phyloP scores from a whole-genome alignment of 306 rosid genomes.

The Macrotyloma uniflorum region DNA sequence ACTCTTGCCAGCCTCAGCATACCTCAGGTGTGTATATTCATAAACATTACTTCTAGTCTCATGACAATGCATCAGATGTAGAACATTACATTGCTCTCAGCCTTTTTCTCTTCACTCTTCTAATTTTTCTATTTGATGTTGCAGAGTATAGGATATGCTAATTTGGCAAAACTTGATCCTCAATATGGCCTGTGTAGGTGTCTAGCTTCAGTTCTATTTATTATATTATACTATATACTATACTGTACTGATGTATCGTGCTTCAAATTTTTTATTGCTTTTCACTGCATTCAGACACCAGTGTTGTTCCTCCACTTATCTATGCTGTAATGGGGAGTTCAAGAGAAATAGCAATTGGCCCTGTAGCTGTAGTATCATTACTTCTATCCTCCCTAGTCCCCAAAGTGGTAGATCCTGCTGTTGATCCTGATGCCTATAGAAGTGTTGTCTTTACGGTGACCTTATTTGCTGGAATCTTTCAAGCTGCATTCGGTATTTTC shows the following conservation, averaged over 20 bases:
- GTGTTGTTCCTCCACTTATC: constrained; percentile 86
- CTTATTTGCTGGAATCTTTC: constrained; percentile 87
- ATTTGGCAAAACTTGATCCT: constrained; percentile 84
- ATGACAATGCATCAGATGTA: background rate
- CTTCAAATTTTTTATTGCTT: background rate
- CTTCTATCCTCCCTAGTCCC: constrained; percentile 64
- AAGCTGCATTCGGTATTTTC: constrained; percentile 73
- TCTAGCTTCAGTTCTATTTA: background rate
- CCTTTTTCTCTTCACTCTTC: background rate
- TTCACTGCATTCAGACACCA: constrained; percentile 63
- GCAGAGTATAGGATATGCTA: constrained; percentile 97
- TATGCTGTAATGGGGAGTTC: constrained; percentile 95
- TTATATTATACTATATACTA: background rate
- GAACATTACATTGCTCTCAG: background rate
- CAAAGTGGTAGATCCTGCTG: constrained; percentile 69
- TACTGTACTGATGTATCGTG: background rate
- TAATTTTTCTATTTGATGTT: constrained; percentile 17
- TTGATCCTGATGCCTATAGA: constrained; percentile 68
- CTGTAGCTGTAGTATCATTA: constrained; percentile 92
- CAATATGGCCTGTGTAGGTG: constrained; percentile 86
- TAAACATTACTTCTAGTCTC: background rate
- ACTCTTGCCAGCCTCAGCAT: constrained; percentile 93
- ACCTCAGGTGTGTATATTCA: constrained; percentile 73
- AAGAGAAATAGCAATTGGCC: constrained; percentile 92
- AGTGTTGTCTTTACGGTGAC: constrained; percentile 71